Evolutionary conservation across 2,329 filamentous ascomycete species (phyloP).

Genomic region (Cladosporium sp.): DNA sequence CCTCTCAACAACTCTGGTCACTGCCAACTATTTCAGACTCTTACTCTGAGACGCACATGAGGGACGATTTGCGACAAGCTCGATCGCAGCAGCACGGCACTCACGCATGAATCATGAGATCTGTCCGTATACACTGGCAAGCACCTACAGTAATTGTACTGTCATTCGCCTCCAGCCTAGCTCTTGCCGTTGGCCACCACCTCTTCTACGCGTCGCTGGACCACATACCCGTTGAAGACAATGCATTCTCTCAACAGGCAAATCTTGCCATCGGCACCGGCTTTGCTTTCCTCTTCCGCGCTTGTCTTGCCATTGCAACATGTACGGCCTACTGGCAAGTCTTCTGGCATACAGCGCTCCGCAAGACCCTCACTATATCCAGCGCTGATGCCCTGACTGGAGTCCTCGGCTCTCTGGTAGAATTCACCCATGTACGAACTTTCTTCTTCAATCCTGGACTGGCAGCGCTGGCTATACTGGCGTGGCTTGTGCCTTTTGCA

Average conservation of each 20-base stretch:
- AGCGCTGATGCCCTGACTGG: constrained; percentile 9
- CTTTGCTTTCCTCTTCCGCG: constrained; percentile 28
- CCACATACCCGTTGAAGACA: constrained; percentile 19
- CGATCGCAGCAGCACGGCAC: not conserved
- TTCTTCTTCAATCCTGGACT: constrained; percentile 1
- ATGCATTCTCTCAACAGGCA: constrained; percentile 24
- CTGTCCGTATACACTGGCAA: constrained; percentile 17
- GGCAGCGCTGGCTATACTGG: constrained; percentile 2
- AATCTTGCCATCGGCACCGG: constrained; percentile 28
- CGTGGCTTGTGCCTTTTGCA: constrained; percentile 8
- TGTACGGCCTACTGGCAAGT: constrained; percentile 25
- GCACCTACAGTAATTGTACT: constrained; percentile 17
- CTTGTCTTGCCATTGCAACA: constrained; percentile 22
- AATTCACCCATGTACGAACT: not conserved
- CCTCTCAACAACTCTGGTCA: not conserved
- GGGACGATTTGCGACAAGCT: not conserved
- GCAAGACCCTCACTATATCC: constrained; percentile 7
- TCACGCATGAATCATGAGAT: not conserved
- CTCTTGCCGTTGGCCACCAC: constrained; percentile 27
- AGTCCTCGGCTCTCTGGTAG: not conserved
- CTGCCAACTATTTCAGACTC: not conserved
- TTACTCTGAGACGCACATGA: not conserved
- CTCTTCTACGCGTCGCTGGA: constrained; percentile 25
- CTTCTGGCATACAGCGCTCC: constrained; percentile 24
- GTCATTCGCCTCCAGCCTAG: constrained; percentile 16